Conservation (phyloP, 768 basidiomycete genomes). For the Strobilomyces echinocephalus region DNA sequence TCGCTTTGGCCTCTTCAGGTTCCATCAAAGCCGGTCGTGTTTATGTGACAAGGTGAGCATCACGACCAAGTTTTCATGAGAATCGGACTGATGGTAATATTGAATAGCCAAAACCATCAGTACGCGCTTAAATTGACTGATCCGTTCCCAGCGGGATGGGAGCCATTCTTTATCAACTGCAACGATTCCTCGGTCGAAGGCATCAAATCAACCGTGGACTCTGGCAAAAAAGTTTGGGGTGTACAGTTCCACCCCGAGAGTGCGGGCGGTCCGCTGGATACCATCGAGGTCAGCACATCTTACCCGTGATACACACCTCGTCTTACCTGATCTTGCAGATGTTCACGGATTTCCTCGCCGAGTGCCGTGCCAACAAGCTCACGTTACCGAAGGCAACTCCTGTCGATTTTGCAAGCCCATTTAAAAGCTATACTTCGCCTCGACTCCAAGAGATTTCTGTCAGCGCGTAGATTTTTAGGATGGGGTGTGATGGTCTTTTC, state of each 20-base stretch:
- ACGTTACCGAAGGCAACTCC: slow-evolving; percentile 22
- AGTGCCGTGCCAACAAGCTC: slow-evolving; percentile 63
- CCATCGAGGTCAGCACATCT: slow-evolving; percentile 71
- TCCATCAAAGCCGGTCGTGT: slow-evolving; percentile 94
- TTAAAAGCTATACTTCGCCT: slow-evolving; percentile 19
- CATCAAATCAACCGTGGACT: slow-evolving; percentile 88
- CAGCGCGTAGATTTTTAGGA: slow-evolving; percentile 20
- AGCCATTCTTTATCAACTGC: slow-evolving; percentile 99
- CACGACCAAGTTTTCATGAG: background rate
- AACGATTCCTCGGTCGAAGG: slow-evolving; percentile 99
- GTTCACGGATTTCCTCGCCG: slow-evolving; percentile 87
- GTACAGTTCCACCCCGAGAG: slow-evolving; percentile 99
- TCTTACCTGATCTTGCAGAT: slow-evolving; percentile 46
- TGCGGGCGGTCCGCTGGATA: slow-evolving; percentile 96
- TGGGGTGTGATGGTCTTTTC: background rate
- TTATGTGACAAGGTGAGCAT: slow-evolving; percentile 82
- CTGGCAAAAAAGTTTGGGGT: slow-evolving; percentile 92
- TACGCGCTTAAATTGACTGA: slow-evolving; percentile 94
- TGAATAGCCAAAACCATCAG: slow-evolving; percentile 86
- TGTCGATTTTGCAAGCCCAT: slow-evolving; percentile 7
- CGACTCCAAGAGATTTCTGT: slow-evolving; percentile 25
- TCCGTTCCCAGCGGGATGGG: slow-evolving; percentile 95
- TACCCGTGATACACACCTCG: background rate
- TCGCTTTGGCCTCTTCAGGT: slow-evolving; percentile 89
- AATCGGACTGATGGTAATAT: slow-evolving; percentile 3